Conservation (phyloP, 805 yeast species). For the Pichia occidentalis region DNA sequence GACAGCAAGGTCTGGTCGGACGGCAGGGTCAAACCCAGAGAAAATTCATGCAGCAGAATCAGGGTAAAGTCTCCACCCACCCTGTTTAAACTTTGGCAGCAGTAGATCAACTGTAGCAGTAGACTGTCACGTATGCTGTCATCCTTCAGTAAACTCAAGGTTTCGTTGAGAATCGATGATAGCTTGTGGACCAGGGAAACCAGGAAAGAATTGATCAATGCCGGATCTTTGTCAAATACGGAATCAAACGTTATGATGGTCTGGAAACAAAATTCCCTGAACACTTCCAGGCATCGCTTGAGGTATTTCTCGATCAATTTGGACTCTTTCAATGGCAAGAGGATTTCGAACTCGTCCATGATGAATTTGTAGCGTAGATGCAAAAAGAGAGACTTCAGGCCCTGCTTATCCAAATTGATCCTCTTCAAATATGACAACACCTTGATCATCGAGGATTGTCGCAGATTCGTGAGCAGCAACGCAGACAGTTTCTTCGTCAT, state of each 20-base stretch:
- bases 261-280: conserved; percentile 76
- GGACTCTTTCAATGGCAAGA: conserved; percentile 48
- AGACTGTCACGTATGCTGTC: conserved; percentile 52
- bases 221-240: conserved; percentile 38
- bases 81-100: conserved; percentile 77
- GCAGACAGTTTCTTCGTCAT: conserved; percentile 67
- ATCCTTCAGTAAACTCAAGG: conserved; percentile 29
- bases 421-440: conserved; percentile 55
- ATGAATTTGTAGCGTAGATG: conserved; percentile 67
- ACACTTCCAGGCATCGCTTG: conserved; percentile 74
- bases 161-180: conserved; percentile 27
- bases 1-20: conserved; percentile 32
- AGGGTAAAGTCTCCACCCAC: conserved; percentile 65
- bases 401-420: conserved; percentile 19
- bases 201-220: conserved; percentile 33
- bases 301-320: conserved; percentile 53
- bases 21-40: too few species aligned
- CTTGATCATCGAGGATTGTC: conserved; percentile 73
- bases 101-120: conserved; percentile 76
- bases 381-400: conserved; percentile 51
- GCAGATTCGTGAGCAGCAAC: conserved; percentile 65
- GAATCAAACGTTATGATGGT: conserved; percentile 62
- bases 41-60: too few species aligned
- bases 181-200: conserved; percentile 29
- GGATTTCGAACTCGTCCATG: conserved; percentile 48